Percentiles rank a stretch among this genome's conserved stretches.
These are phyloP conservation scores for Phoma sp. DNA, from an alignment of 2,329 filamentous ascomycete genomes.

Conservation along the genomic window DNA sequence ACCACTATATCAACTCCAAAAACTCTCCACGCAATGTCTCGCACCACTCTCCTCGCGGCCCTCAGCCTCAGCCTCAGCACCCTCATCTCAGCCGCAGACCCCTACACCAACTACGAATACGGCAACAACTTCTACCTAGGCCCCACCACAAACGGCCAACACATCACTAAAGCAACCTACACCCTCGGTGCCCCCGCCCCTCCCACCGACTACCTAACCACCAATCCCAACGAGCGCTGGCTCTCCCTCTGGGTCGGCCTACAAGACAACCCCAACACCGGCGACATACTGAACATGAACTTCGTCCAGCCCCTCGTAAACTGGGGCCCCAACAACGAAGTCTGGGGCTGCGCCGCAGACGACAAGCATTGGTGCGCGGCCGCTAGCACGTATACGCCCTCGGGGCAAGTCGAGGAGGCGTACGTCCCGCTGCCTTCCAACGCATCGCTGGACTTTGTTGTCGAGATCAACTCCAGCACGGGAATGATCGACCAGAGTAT, in stretches of 20 bases:
- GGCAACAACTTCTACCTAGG: constrained; percentile 20
- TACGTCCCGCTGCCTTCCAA: not conserved
- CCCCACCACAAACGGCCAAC: constrained; percentile 9
- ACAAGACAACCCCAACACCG: constrained; percentile 4
- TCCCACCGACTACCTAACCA: constrained; percentile 6
- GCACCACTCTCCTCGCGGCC: not conserved
- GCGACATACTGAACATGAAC: constrained; percentile 9
- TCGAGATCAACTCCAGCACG: not conserved
- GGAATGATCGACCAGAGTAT: constrained; percentile 2
- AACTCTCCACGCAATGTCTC: not conserved
- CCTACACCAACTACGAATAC: constrained; percentile 7
- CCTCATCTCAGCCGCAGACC: not conserved
- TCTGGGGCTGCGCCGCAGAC: not conserved
- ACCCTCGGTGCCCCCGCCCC: constrained; percentile 5
- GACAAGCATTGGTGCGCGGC: constrained; percentile 17
- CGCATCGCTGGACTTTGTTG: not conserved
- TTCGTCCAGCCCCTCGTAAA: constrained; percentile 16
- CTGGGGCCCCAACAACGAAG: constrained; percentile 1
- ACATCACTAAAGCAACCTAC: constrained; percentile 21
- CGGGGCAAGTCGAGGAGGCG: not conserved
- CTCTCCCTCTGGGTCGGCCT: constrained; percentile 3
- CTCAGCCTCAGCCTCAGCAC: not conserved
- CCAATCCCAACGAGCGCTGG: not conserved
- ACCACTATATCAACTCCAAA: not conserved
- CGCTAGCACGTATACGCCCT: constrained; percentile 12